A percentile compares a stretch with the other conserved stretches of the same genome.
Conservation (phyloP, 2,329 filamentous ascomycete species). For the Chaetoscypha palmicola region DNA sequence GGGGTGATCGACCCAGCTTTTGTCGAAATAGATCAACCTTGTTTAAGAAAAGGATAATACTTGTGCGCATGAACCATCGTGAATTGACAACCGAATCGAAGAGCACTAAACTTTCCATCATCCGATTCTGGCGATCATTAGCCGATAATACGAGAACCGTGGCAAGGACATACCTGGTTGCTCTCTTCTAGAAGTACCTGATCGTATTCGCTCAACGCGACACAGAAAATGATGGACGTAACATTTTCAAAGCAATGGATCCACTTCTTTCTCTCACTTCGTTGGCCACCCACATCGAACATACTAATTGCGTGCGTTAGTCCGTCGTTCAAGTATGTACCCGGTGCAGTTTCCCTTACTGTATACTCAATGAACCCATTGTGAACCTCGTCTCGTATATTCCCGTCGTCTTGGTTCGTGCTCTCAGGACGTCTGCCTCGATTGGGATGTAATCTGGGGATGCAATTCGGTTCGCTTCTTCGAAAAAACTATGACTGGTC, state of each 20-base stretch:
- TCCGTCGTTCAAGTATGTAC: slow-evolving; percentile 18
- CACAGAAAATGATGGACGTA: slow-evolving; percentile 98
- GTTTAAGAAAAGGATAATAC: slow-evolving; percentile 97
- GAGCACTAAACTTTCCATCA: slow-evolving; percentile 96
- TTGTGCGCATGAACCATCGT: slow-evolving; percentile 97
- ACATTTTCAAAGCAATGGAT: slow-evolving; percentile 99
- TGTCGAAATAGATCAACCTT: slow-evolving; percentile 98
- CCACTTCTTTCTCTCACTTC: slow-evolving; percentile 99
- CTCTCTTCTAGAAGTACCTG: slow-evolving; percentile 95
- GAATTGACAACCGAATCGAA: slow-evolving; percentile 99
- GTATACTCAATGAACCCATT: slow-evolving; percentile 97
- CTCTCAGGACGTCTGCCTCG: slow-evolving; percentile 90
- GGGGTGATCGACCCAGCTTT: slow-evolving; percentile 80
- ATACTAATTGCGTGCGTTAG: slow-evolving; percentile 61
- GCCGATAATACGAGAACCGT: slow-evolving; percentile 1
- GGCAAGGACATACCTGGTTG: slow-evolving; percentile 65
- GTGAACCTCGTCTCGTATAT: slow-evolving; percentile 98
- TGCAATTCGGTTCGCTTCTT: slow-evolving; percentile 81
- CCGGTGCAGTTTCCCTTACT: slow-evolving; percentile 56
- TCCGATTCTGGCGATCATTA: slow-evolving; percentile 67
- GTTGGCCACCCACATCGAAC: slow-evolving; percentile 97
- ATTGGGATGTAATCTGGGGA: slow-evolving; percentile 80
- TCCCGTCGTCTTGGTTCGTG: slow-evolving; percentile 95
- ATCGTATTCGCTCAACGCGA: slow-evolving; percentile 96
- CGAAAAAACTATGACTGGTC: slow-evolving; percentile 76